phyloP scores from a whole-genome alignment of 768 basidiomycete species.

The Trametes meyenii region DNA sequence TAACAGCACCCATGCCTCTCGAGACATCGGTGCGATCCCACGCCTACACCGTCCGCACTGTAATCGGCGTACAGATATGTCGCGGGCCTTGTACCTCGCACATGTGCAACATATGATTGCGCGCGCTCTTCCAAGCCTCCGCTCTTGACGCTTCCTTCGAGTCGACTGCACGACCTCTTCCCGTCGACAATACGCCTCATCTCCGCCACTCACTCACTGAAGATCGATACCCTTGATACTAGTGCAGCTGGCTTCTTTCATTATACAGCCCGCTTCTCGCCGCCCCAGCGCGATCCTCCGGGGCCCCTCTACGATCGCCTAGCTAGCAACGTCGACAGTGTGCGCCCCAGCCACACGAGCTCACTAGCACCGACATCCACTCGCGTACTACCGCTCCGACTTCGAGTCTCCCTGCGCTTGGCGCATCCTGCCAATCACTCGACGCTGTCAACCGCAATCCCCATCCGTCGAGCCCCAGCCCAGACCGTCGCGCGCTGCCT shows the following conservation, averaged over 20 bases:
- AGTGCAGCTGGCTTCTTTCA: slow-evolving; percentile 4
- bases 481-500: background rate
- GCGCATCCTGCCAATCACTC: slow-evolving; percentile 3
- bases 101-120: slow-evolving; percentile 14
- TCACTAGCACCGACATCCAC: slow-evolving; percentile 10
- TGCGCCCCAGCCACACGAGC: background rate
- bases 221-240: background rate
- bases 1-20: background rate
- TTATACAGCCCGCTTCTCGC: background rate
- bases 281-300: slow-evolving; percentile 12
- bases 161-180: background rate
- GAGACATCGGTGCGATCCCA: background rate
- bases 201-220: slow-evolving; percentile 6
- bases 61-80: background rate
- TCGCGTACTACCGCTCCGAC: background rate
- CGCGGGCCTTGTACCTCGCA: background rate
- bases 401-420: slow-evolving; percentile 3
- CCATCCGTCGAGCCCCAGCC: slow-evolving; percentile 9
- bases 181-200: background rate
- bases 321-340: slow-evolving; percentile 3
- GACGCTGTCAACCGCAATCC: slow-evolving; percentile 13
- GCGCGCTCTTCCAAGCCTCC: slow-evolving; percentile 7
- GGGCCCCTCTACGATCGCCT: slow-evolving; percentile 11
- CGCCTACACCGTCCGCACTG: background rate
- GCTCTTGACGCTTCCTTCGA: background rate